Evolutionary conservation across 768 basidiomycete genomes (phyloP).

Genomic region (Basidioascus undulatus): DNA sequence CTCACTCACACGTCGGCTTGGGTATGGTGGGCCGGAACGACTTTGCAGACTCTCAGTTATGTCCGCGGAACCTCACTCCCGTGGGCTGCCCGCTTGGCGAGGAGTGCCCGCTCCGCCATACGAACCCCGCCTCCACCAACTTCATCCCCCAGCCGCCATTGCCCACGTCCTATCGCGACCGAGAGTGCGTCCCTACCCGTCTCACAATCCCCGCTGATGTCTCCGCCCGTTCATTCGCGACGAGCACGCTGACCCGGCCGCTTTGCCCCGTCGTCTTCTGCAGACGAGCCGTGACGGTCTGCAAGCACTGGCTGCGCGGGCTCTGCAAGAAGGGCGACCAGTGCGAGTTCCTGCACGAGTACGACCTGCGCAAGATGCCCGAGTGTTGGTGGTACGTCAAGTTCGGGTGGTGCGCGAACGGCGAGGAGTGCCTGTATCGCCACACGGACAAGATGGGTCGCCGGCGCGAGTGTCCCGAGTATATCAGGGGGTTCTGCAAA

Average conservation of each 20-base stretch:
- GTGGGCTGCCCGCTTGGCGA: slow-evolving; percentile 81
- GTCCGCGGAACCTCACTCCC: slow-evolving; percentile 59
- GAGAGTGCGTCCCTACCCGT: slow-evolving; percentile 19
- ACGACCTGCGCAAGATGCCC: slow-evolving; percentile 91
- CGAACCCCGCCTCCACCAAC: slow-evolving; percentile 57
- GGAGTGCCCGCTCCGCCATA: slow-evolving; percentile 75
- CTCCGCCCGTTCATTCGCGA: no score
- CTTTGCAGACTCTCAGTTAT: slow-evolving; percentile 67
- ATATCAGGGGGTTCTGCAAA: slow-evolving; percentile 83
- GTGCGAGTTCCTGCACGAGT: slow-evolving; percentile 97
- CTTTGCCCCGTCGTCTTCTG: no score
- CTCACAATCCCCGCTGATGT: no score
- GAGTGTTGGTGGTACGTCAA: slow-evolving; percentile 99
- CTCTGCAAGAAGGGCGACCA: slow-evolving; percentile 94
- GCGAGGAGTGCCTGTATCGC: slow-evolving; percentile 79
- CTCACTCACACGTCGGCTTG: no score
- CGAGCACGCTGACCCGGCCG: no score
- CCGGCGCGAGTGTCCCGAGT: slow-evolving; percentile 80
- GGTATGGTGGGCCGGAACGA: no score
- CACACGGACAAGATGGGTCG: slow-evolving; percentile 75
- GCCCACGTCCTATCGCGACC: slow-evolving; percentile 38
- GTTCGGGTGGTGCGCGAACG: slow-evolving; percentile 88
- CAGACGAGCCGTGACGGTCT: no score
- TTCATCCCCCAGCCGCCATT: slow-evolving; percentile 65
- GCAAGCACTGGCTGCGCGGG: slow-evolving; percentile 96